These are phyloP conservation scores for Xylaria castorea DNA, from an alignment of 495 filamentous ascomycete species.

Conservation along the genomic window DNA sequence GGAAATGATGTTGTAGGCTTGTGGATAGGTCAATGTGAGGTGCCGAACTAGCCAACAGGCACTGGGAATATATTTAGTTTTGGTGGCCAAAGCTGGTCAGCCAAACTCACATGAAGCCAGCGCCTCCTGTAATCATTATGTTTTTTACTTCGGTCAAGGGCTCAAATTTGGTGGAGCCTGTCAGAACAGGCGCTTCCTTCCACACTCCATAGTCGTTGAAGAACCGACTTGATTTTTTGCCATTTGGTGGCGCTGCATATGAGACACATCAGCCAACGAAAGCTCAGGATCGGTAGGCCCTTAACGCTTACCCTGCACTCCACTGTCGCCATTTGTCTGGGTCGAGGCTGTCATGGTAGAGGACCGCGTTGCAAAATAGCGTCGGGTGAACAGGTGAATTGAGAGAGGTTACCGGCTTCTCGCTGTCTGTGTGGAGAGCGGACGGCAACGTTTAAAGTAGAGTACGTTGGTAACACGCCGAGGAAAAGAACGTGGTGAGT, in stretches of 20 bases:
- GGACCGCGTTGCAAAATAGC: neutral
- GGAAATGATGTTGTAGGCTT: slow-evolving; percentile 74
- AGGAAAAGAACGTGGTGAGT: slow-evolving; percentile 14
- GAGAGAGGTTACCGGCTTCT: neutral
- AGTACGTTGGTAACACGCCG: neutral
- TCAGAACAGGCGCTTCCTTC: slow-evolving; percentile 70
- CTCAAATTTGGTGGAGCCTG: slow-evolving; percentile 67
- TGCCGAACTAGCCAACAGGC: slow-evolving; percentile 79
- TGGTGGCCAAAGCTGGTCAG: neutral
- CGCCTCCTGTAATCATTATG: slow-evolving; percentile 76
- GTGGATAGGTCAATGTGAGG: slow-evolving; percentile 67
- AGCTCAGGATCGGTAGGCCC: neutral
- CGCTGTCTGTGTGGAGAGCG: neutral
- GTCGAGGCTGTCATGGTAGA: slow-evolving; percentile 34
- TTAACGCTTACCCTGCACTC: slow-evolving; percentile 36
- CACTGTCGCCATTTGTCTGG: slow-evolving; percentile 38
- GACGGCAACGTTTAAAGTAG: slow-evolving; percentile 14
- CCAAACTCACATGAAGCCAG: slow-evolving; percentile 70
- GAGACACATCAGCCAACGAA: slow-evolving; percentile 12
- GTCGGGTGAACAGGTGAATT: neutral
- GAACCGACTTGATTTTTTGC: slow-evolving; percentile 41
- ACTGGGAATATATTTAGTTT: slow-evolving; percentile 34
- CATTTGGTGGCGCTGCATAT: slow-evolving; percentile 28
- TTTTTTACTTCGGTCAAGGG: slow-evolving; percentile 68
- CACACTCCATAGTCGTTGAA: slow-evolving; percentile 63